These are phyloP conservation scores for Kitagawia praeruptora DNA, from an alignment of 129 eudicot species.

Conservation along the genomic window DNA sequence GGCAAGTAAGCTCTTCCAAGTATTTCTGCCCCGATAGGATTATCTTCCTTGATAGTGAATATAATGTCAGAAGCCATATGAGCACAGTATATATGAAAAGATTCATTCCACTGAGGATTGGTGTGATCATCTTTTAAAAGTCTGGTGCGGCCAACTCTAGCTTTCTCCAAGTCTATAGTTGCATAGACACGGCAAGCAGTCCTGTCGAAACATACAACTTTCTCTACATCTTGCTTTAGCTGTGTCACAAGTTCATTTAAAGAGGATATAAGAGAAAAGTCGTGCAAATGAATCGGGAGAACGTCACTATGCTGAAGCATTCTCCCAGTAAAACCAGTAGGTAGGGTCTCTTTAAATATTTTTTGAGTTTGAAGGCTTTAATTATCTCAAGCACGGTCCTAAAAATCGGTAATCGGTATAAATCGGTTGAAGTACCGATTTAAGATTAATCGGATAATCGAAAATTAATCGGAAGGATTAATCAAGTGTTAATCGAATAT, in stretches of 20 bases:
- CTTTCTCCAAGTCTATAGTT: constrained; percentile 65
- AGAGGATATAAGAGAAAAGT: background rate
- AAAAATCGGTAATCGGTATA: too few relatives aligned
- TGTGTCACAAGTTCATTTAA: constrained; percentile 14
- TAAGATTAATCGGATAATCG: too few relatives aligned
- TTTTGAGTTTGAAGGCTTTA: background rate
- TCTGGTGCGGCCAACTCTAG: constrained; percentile 83
- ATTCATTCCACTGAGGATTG: constrained; percentile 84
- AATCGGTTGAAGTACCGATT: too few relatives aligned
- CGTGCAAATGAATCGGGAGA: background rate
- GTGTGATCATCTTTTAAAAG: constrained; percentile 33
- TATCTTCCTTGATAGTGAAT: constrained; percentile 57
- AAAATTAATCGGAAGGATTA: too few relatives aligned
- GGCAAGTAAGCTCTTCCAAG: constrained; percentile 68
- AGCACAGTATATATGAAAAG: constrained; percentile 85
- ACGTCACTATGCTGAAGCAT: background rate
- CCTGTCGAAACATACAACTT: constrained; percentile 33
- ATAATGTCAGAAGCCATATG: constrained; percentile 72
- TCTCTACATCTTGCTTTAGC: constrained; percentile 47
- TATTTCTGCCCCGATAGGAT: constrained; percentile 60
- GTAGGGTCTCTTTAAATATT: background rate
- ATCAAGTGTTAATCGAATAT: too few relatives aligned
- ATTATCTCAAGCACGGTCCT: background rate
- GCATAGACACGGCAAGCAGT: constrained; percentile 53
- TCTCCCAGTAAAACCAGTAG: background rate